Evolutionary conservation across 2,329 filamentous ascomycete species (phyloP), one percentile per base, ranked within the genome.

Genomic region (Sporothrix euskadiensis): DNA sequence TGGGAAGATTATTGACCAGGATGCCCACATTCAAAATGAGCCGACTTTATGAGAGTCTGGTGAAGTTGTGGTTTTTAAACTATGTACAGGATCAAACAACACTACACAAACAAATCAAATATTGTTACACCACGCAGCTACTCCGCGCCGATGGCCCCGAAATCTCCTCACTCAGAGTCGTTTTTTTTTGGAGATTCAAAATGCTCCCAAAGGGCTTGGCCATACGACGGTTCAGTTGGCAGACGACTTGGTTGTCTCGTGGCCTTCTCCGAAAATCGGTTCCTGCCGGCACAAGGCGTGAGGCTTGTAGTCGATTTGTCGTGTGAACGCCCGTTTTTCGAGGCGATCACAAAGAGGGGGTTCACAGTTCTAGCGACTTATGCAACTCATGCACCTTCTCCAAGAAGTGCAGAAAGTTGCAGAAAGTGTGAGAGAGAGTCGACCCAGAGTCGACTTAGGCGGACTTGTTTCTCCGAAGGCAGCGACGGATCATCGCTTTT

Each of bases 1-100:
- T 9, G 72, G 77, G 10, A 54, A 71, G 0, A 71, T 79, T 0
- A 79, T 79, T 26, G 78, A 79, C 71, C 69, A 77, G 9, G 68
- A 73, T 59, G 56, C 65, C 16, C 7, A 44, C 7, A 44, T 22
- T 3, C 54, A 73, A 14, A 57, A 61, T 7, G 59, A 66, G 10
- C 32, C 61, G 19, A 44, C 59, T 30, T 30, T 66, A 44, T 65
- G 61, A 66, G n/a, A 16, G 63, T 9, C 14, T 6, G 41, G 9
- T 41, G 19, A 6, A 32, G 26, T 8, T 32, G 56, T 4, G 10
- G 26, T n/a, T 39, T 39, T 8, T 8, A 12, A 30, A 49, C 3
- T 7, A 35, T 39, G n/a, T 4, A 39, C 12, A 57, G 14, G 8
- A 30, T 30, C 57, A 61, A n/a, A 32, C 30, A 61, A 7, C 22